Conservation (phyloP, 1,284 basidiomycete species). For the Amylostereum chailletii region DNA sequence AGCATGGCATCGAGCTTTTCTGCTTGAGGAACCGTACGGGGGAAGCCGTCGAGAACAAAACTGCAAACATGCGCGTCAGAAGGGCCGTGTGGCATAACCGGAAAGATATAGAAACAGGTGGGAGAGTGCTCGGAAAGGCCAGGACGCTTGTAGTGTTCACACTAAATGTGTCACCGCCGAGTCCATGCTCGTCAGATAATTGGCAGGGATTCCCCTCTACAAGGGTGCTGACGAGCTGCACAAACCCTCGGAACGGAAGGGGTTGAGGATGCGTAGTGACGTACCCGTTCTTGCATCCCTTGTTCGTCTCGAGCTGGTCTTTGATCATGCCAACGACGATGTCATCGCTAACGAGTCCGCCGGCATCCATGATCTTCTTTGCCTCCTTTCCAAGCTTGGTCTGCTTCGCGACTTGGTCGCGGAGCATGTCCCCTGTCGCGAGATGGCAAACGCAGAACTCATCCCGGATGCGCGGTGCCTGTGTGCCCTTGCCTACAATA, state of each 20-base stretch:
- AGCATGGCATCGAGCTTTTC: slow-evolving; percentile 96
- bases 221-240: too few relatives aligned
- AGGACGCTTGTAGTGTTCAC: too few relatives aligned
- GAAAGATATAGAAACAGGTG: neutral
- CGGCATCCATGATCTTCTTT: slow-evolving; percentile 97
- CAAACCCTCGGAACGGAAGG: too few relatives aligned
- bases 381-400: slow-evolving; percentile 86
- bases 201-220: too few relatives aligned
- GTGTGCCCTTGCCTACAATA: slow-evolving; percentile 86
- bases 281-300: slow-evolving; percentile 88
- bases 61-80: slow-evolving; percentile 30
- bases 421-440: slow-evolving; percentile 97
- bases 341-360: slow-evolving; percentile 90
- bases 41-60: slow-evolving; percentile 98
- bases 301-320: slow-evolving; percentile 92
- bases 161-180: too few relatives aligned
- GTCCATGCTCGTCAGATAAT: too few relatives aligned
- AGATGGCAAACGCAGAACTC: slow-evolving; percentile 96
- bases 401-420: slow-evolving; percentile 86
- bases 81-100: neutral
- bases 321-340: slow-evolving; percentile 98
- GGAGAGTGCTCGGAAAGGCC: neutral
- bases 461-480: slow-evolving; percentile 89
- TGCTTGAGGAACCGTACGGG: slow-evolving; percentile 95
- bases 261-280: slow-evolving; percentile 8